These are phyloP conservation scores for Trichomonascaceae sp. DNA, from an alignment of 1,139 yeast genomes.

Conservation along the genomic window DNA sequence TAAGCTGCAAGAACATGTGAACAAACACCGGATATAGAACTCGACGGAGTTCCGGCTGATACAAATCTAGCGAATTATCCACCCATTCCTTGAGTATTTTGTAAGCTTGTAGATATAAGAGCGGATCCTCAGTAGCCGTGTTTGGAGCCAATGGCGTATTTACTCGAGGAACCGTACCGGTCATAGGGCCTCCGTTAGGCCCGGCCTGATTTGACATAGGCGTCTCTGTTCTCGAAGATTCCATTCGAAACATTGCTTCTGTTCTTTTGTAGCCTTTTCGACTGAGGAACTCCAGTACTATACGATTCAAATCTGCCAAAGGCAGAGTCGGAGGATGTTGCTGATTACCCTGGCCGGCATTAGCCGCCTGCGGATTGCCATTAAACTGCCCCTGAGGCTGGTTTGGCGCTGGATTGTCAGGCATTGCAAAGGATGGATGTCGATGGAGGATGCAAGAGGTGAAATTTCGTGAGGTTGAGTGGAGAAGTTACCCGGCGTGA, in stretches of 20 bases:
- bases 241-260: conserved; percentile 89
- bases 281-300: conserved; percentile 84
- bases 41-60: conserved; percentile 80
- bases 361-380: conserved; percentile 4
- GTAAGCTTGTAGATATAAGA: conserved; percentile 70
- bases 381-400: conserved; percentile 6
- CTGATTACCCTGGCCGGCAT: not conserved
- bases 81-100: conserved; percentile 81
- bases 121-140: conserved; percentile 34
- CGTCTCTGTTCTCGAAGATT: conserved; percentile 67
- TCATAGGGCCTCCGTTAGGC: conserved; percentile 18
- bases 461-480: not conserved
- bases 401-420: conserved; percentile 3
- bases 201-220: conserved; percentile 34
- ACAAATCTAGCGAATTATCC: conserved; percentile 83
- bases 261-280: conserved; percentile 93
- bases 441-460: not conserved
- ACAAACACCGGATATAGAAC: conserved; percentile 86
- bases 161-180: conserved; percentile 8
- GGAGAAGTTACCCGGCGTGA: not conserved
- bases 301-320: conserved; percentile 66
- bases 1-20: conserved; percentile 76
- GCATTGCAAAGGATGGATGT: not conserved
- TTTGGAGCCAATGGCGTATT: conserved; percentile 6
- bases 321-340: conserved; percentile 13